Base-by-base conservation (phyloP, 768 basidiomycete species). In the Russula brevipes region DNA sequence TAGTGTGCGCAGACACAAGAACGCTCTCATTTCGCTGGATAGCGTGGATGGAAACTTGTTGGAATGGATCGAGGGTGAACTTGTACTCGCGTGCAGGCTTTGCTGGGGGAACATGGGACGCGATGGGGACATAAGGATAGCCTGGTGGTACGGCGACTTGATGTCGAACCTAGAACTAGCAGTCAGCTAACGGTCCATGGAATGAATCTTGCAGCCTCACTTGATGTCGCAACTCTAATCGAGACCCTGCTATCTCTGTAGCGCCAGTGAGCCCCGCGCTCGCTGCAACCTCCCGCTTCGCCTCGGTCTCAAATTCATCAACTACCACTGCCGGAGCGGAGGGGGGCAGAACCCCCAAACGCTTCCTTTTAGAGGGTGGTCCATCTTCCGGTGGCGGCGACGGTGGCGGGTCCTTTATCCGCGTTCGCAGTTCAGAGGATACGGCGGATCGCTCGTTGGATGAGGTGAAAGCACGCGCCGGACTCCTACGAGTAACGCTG, bases 11-110 rank as follows among this genome's bases (percentile, higher is more conserved):
- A 30, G 96, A 98, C 16, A 99, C 97, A 55, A 99, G 80, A 5
- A 98, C 96, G 70, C 91, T 94, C 78, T 99, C 97, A 72, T 97
- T 96, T 44, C 97, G 83, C 73, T 99, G 94, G 55, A 99, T 98
- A 44, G 94, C 94, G 66, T 91, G 83, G 8, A 98, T 86, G 2
- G 96, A 94, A 50, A 98, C 94, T 71, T 87, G 83, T 70, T 98
- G 97, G 78, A 99, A 99, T 17, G 97, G 96, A 76, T 99, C 97
- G 56, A 99, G 82, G 51, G 86, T 89, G 79, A 99, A 99, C 66
- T 94, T 94, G 80, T 98, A 99, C 72, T 89, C 87, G 57, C 92
- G 84, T 54, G 86, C 94, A 0, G 95, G 94, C 70, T 95, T 94
- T 55, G 87, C 81, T 14, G 91, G 90, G 14, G 95, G 89, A n/a